phyloP scores from a whole-genome alignment of 2,329 filamentous ascomycete genomes.

The Gremmenia infestans region DNA sequence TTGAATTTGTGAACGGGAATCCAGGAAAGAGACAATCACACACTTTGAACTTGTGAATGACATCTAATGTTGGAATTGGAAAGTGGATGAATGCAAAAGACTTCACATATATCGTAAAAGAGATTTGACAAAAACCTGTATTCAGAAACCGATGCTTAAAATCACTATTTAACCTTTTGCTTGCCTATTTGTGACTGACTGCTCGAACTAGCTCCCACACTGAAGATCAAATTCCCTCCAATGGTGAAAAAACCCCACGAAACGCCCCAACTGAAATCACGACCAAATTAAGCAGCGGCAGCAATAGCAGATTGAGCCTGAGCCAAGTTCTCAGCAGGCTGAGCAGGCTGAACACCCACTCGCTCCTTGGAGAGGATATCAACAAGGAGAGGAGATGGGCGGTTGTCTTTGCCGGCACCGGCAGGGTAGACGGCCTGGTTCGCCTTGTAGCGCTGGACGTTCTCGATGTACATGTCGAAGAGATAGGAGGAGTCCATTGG shows the following conservation, averaged over 20 bases:
- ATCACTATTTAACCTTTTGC: not conserved
- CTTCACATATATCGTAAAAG: too few species aligned
- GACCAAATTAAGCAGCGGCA: conserved; percentile 15
- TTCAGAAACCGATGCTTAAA: not conserved
- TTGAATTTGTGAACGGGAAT: too few species aligned
- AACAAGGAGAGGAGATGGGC: conserved; percentile 80
- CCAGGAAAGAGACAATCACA: too few species aligned
- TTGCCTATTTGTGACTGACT: not conserved
- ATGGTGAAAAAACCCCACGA: not conserved
- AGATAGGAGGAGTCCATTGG: conserved; percentile 94
- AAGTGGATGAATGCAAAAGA: too few species aligned
- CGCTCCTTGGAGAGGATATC: conserved; percentile 92
- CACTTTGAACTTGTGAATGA: too few species aligned
- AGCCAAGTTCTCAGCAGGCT: conserved; percentile 20
- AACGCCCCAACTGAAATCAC: not conserved
- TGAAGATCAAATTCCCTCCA: not conserved
- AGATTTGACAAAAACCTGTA: not conserved
- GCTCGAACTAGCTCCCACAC: not conserved
- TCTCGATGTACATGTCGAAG: conserved; percentile 94
- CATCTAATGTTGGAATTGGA: too few species aligned
- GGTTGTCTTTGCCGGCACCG: conserved; percentile 71
- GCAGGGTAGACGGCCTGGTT: conserved; percentile 65
- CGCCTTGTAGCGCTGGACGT: conserved; percentile 83
- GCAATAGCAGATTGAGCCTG: conserved; percentile 18
- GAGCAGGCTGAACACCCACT: conserved; percentile 63